phyloP scores from a whole-genome alignment of 2,329 filamentous ascomycete genomes.

The Penicillium freii region DNA sequence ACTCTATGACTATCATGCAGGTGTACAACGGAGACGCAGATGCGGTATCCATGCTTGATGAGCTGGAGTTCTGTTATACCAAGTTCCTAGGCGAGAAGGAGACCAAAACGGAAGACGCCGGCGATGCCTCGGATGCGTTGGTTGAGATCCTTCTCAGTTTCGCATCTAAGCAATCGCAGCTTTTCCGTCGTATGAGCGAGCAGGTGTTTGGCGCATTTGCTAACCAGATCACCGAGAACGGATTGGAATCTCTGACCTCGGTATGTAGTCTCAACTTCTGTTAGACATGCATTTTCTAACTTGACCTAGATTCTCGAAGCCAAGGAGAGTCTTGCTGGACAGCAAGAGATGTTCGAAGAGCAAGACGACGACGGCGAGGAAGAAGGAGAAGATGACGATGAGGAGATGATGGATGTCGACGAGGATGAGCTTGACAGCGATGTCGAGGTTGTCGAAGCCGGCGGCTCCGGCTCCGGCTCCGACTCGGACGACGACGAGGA shows the following conservation, averaged over 20 bases:
- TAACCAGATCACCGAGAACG: conserved; percentile 67
- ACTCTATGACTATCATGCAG: conserved; percentile 80
- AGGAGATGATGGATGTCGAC: conserved; percentile 51
- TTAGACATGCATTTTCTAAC: conserved; percentile 30
- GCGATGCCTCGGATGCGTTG: conserved; percentile 63
- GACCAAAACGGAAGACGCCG: conserved; percentile 51
- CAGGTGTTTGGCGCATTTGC: conserved; percentile 86
- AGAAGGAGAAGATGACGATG: conserved; percentile 32
- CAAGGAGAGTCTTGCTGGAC: conserved; percentile 77
- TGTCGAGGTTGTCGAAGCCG: conserved; percentile 42
- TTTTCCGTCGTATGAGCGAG: conserved; percentile 82
- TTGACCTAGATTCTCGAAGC: conserved; percentile 68
- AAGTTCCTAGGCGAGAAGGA: conserved; percentile 57
- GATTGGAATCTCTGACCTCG: conserved; percentile 62
- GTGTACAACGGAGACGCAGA: conserved; percentile 88
- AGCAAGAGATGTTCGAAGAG: conserved; percentile 80
- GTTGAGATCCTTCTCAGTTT: conserved; percentile 90
- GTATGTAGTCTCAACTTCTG: conserved; percentile 27
- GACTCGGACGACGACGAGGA: conserved; percentile 33
- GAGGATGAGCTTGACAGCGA: conserved; percentile 38
- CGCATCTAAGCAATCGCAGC: conserved; percentile 75
- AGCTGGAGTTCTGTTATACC: conserved; percentile 73
- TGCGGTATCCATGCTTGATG: conserved; percentile 75
- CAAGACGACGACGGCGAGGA: conserved; percentile 52
- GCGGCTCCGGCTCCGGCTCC: conserved; percentile 44